A percentile compares a stretch with the other conserved stretches of the same genome.
These are phyloP conservation scores for Lentinula boryana DNA, from an alignment of 768 basidiomycete species.

Conservation along the genomic window DNA sequence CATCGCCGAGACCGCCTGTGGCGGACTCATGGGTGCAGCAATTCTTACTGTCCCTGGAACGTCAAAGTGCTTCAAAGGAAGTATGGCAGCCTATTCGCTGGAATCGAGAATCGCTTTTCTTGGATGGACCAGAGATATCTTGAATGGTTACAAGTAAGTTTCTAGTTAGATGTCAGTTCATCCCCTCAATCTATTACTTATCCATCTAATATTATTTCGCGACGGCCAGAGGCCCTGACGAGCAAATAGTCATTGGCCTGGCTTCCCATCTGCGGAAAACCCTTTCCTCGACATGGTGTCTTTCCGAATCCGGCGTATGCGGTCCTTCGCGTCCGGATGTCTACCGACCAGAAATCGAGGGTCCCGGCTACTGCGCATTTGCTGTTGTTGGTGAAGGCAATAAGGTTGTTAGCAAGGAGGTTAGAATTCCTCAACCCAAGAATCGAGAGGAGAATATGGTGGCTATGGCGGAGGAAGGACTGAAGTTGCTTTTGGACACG, in stretches of 20 bases:
- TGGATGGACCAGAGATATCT: neutral
- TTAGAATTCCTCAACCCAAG: neutral
- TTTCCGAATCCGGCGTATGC: neutral
- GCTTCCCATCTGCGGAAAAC: neutral
- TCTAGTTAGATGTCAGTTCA: neutral
- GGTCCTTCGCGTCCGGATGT: neutral
- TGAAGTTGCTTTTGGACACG: neutral
- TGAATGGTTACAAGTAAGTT: neutral
- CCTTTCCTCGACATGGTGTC: slow-evolving; percentile 1
- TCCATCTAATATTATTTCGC: no score
- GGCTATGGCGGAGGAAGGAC: slow-evolving; percentile 1
- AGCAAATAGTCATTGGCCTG: neutral
- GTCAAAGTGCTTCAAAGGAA: neutral
- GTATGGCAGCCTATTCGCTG: slow-evolving; percentile 1
- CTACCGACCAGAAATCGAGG: neutral
- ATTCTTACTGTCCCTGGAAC: slow-evolving; percentile 1
- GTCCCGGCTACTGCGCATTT: neutral
- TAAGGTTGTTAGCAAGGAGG: neutral
- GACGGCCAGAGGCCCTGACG: neutral
- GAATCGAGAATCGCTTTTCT: slow-evolving; percentile 1
- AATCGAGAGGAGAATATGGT: slow-evolving; percentile 1
- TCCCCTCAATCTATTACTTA: neutral
- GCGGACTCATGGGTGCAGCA: neutral
- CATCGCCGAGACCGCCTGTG: neutral
- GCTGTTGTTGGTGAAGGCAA: neutral